Percentiles rank a stretch among this genome's conserved stretches.
Conservation (phyloP, 768 basidiomycete genomes). For the Podaxis rugospora region DNA sequence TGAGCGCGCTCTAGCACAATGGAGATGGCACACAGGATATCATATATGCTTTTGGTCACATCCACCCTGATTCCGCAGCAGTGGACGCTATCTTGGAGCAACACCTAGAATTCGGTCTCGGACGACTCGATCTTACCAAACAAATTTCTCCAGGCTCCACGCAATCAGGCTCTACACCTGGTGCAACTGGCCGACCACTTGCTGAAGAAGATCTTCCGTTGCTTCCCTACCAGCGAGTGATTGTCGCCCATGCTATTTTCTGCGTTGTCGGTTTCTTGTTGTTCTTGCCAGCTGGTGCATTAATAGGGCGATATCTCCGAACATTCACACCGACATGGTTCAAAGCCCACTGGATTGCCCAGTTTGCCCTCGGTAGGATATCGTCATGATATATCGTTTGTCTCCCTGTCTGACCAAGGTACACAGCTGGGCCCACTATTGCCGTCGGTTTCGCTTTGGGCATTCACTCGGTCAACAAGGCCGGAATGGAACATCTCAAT, state of each 20-base stretch:
- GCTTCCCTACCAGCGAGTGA: constrained; percentile 41
- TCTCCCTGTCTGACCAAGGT: not conserved
- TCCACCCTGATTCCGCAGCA: constrained; percentile 42
- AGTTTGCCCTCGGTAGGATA: not conserved
- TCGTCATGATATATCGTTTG: not conserved
- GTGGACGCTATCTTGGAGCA: constrained; percentile 39
- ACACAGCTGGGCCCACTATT: constrained; percentile 39
- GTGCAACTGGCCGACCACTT: constrained; percentile 2
- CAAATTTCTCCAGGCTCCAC: constrained; percentile 16
- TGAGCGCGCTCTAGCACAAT: constrained; percentile 31
- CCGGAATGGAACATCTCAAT: constrained; percentile 32
- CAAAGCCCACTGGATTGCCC: constrained; percentile 39
- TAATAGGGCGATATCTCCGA: constrained; percentile 51
- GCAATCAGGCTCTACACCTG: constrained; percentile 13
- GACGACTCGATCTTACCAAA: constrained; percentile 45
- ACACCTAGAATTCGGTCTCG: constrained; percentile 41
- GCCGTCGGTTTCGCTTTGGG: constrained; percentile 41
- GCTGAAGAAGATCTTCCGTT: constrained; percentile 29
- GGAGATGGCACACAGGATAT: constrained; percentile 35
- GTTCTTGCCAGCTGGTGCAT: constrained; percentile 47
- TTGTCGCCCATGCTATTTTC: constrained; percentile 52
- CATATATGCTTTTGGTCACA: constrained; percentile 57
- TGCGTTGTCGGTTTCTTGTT: constrained; percentile 47
- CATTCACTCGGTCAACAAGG: constrained; percentile 30
- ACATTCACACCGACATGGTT: constrained; percentile 50